phyloP scores from a whole-genome alignment of 768 basidiomycete species.

The Steccherinum ochraceum region DNA sequence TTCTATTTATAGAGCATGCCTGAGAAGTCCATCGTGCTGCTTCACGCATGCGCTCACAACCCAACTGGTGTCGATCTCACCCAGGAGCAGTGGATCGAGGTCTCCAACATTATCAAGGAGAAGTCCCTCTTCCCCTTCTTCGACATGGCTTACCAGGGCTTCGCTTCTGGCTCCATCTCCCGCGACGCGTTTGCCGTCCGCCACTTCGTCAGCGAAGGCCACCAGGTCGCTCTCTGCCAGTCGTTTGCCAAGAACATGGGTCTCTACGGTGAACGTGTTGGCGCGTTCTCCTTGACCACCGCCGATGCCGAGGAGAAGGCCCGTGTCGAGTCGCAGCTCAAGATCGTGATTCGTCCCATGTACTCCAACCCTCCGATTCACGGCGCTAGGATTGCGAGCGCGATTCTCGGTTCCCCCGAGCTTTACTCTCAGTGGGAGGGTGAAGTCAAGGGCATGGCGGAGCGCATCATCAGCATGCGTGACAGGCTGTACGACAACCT shows the following conservation, averaged over 20 bases:
- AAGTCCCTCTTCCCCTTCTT: constrained; percentile 96
- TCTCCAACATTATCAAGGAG: constrained; percentile 83
- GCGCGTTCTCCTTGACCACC: constrained; percentile 86
- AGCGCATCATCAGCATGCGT: constrained; percentile 90
- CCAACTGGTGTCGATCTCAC: constrained; percentile 98
- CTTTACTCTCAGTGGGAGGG: constrained; percentile 85
- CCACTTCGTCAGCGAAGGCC: constrained; percentile 86
- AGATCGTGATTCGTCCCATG: constrained; percentile 93
- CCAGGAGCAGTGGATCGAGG: constrained; percentile 83
- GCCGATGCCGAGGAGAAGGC: constrained; percentile 68
- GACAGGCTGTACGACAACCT: constrained; percentile 75
- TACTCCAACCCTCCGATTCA: constrained; percentile 97
- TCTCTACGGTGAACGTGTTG: constrained; percentile 96
- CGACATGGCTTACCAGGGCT: constrained; percentile 99
- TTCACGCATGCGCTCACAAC: constrained; percentile 98
- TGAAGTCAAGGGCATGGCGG: constrained; percentile 95
- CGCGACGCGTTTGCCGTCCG: constrained; percentile 94
- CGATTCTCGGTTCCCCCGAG: constrained; percentile 68
- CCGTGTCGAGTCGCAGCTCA: constrained; percentile 88
- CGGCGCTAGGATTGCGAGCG: constrained; percentile 80
- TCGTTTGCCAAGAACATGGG: constrained; percentile 99
- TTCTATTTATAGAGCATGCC: constrained; percentile 49
- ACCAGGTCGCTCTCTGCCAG: constrained; percentile 87
- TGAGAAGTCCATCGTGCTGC: constrained; percentile 74
- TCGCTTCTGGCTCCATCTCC: constrained; percentile 88